Evolutionary conservation across 1,139 yeast species (phyloP).

Genomic region (Lodderomyces metapsilosis): DNA sequence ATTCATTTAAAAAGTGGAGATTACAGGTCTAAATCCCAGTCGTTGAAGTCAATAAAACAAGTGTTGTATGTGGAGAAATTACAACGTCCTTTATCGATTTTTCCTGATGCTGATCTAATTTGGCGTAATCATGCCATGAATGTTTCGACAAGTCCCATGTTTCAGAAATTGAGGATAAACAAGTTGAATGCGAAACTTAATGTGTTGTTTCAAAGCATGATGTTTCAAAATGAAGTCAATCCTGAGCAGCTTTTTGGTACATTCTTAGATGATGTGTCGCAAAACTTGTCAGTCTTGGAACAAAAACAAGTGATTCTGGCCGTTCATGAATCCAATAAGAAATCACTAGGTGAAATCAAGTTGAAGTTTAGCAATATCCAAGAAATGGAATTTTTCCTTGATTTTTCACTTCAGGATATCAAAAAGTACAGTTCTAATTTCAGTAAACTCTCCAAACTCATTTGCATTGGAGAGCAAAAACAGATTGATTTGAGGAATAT

Average conservation of each 20-base stretch:
- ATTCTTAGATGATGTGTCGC: constrained; percentile 9
- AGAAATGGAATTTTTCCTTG: constrained; percentile 58
- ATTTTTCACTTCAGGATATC: constrained; percentile 52
- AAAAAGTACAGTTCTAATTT: constrained; percentile 28
- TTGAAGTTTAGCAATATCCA: constrained; percentile 28
- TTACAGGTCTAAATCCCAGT: constrained; percentile 20
- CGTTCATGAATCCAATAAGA: constrained; percentile 18
- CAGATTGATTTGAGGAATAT: constrained; percentile 37
- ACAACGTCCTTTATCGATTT: constrained; percentile 34
- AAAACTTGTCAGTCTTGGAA: constrained; percentile 34
- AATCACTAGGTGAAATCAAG: constrained; percentile 23
- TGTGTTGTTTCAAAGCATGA: constrained; percentile 40
- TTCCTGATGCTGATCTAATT: constrained; percentile 37
- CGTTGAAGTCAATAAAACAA: constrained; percentile 42
- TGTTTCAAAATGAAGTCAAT: constrained; percentile 22
- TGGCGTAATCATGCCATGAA: constrained; percentile 37
- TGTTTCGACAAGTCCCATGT: constrained; percentile 29
- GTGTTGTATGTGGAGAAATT: constrained; percentile 30
- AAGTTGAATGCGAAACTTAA: constrained; percentile 50
- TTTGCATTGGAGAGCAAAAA: constrained; percentile 45
- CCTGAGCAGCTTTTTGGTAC: constrained; percentile 14
- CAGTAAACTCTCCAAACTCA: constrained; percentile 41
- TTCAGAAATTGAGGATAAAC: constrained; percentile 41
- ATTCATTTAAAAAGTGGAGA: constrained; percentile 24
- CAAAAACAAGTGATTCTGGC: constrained; percentile 25